These are phyloP conservation scores for Exophiala xenobiotica DNA, from an alignment of 2,329 filamentous ascomycete species.

Conservation along the genomic window DNA sequence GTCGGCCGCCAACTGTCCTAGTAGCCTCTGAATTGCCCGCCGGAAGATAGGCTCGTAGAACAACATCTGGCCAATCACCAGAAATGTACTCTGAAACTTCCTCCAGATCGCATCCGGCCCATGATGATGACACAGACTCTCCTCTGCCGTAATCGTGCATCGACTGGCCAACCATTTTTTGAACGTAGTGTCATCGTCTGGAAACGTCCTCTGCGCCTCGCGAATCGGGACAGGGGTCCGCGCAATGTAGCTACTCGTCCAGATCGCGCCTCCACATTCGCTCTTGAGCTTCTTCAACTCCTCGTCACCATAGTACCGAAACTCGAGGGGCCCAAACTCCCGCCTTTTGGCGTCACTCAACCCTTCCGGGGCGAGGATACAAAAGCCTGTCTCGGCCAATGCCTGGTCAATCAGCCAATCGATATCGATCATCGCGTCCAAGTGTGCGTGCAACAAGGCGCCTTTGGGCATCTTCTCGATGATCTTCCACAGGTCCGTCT, in stretches of 20 bases:
- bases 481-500: constrained; percentile 82
- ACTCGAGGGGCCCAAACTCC: constrained; percentile 15
- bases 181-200: constrained; percentile 69
- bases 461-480: constrained; percentile 87
- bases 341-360: constrained; percentile 24
- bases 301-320: constrained; percentile 28
- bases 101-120: constrained; percentile 81
- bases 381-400: constrained; percentile 48
- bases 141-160: constrained; percentile 68
- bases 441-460: constrained; percentile 77
- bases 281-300: constrained; percentile 26
- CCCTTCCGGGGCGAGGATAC: constrained; percentile 25
- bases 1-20: constrained; percentile 71
- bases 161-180: constrained; percentile 72
- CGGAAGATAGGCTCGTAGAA: constrained; percentile 91
- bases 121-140: constrained; percentile 76
- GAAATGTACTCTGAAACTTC: constrained; percentile 75
- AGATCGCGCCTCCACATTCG: constrained; percentile 48
- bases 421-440: constrained; percentile 88
- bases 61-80: constrained; percentile 69
- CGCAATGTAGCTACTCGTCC: constrained; percentile 63
- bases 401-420: constrained; percentile 74
- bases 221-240: constrained; percentile 59
- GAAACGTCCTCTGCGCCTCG: constrained; percentile 70
- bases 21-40: constrained; percentile 68